These are phyloP conservation scores for Marvania coccoides DNA, from an alignment of 139 green algal genomes.

Conservation along the genomic window DNA sequence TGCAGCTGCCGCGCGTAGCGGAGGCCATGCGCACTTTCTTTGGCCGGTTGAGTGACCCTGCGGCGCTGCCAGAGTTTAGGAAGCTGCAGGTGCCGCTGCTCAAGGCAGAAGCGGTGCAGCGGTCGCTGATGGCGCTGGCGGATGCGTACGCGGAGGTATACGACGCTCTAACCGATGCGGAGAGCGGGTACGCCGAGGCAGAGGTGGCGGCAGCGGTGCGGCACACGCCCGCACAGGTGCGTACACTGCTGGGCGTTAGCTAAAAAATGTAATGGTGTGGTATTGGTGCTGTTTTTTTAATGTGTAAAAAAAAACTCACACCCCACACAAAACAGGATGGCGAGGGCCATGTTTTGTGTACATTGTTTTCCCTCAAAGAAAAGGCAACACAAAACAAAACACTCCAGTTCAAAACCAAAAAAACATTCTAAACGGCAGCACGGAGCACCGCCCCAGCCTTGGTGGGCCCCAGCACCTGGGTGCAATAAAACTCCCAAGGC, in stretches of 20 bases:
- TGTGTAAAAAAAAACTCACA: too few species aligned
- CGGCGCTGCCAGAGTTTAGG: conserved; percentile 66
- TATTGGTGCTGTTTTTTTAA: too few species aligned
- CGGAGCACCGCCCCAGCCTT: not conserved
- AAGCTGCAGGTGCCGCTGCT: conserved; percentile 51
- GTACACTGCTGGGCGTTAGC: conserved; percentile 69
- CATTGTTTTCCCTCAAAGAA: too few species aligned
- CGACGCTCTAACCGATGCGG: conserved; percentile 39
- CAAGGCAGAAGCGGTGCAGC: conserved; percentile 36
- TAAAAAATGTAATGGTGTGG: too few species aligned
- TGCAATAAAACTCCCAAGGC: not conserved
- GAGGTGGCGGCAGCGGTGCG: conserved; percentile 14
- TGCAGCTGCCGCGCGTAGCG: conserved; percentile 42
- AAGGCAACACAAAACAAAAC: not conserved
- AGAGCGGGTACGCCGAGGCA: conserved; percentile 46
- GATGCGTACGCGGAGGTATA: conserved; percentile 60
- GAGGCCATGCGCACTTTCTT: conserved; percentile 64
- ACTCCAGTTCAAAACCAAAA: not conserved
- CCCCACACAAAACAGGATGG: too few species aligned
- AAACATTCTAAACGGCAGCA: too few species aligned
- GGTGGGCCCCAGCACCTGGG: not conserved
- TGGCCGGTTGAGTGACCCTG: conserved; percentile 51
- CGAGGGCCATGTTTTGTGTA: too few species aligned
- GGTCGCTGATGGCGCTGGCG: conserved; percentile 40
- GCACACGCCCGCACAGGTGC: conserved; percentile 66